Evolutionary conservation across 2,329 filamentous ascomycete genomes (phyloP).

Genomic region (Diaporthe citriasiana): DNA sequence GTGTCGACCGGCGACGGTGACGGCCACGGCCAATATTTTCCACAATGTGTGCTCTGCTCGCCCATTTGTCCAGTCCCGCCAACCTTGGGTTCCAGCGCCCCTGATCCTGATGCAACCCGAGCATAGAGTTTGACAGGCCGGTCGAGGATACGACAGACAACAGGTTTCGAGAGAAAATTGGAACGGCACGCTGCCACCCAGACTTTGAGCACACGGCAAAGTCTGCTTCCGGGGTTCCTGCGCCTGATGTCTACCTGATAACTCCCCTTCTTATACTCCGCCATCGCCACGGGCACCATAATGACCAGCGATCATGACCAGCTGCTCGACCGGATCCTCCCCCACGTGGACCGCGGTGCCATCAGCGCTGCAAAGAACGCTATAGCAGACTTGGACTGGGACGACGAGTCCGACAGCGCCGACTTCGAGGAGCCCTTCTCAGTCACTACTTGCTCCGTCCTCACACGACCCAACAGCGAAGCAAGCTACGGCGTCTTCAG

Average conservation of each 20-base stretch:
- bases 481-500: slow-evolving; percentile 29
- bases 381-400: slow-evolving; percentile 35
- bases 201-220: not conserved
- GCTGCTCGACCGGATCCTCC: slow-evolving; percentile 31
- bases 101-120: slow-evolving; percentile 33
- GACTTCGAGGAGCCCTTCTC: slow-evolving; percentile 29
- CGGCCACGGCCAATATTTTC: slow-evolving; percentile 16
- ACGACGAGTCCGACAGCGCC: slow-evolving; percentile 34
- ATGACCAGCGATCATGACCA: slow-evolving; percentile 38
- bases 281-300: not conserved
- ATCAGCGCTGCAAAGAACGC: slow-evolving; percentile 35
- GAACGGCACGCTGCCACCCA: not conserved
- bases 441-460: slow-evolving; percentile 1
- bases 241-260: slow-evolving; percentile 4
- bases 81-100: not conserved
- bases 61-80: slow-evolving; percentile 19
- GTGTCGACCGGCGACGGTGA: not conserved
- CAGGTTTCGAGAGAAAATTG: slow-evolving; percentile 16
- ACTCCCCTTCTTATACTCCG: not conserved
- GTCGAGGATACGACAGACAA: not conserved
- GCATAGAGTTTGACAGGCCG: slow-evolving; percentile 23
- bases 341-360: slow-evolving; percentile 22
- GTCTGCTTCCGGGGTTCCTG: slow-evolving; percentile 2
- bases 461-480: slow-evolving; percentile 30
- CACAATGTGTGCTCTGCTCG: not conserved